phyloP scores from a whole-genome alignment of 1,139 yeast genomes.

The Lodderomyces parapsilosis region DNA sequence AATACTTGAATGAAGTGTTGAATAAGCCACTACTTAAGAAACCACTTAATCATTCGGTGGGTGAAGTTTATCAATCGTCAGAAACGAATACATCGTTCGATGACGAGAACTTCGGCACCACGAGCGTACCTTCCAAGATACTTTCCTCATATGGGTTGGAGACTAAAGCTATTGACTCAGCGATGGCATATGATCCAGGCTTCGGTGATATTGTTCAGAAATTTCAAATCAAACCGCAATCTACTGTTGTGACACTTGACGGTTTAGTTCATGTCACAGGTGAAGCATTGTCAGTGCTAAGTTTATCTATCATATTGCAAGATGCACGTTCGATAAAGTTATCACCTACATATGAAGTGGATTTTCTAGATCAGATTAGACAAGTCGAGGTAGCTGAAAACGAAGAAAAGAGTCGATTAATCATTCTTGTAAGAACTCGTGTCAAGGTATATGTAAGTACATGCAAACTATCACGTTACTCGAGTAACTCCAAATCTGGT shows the following conservation, averaged over 20 bases:
- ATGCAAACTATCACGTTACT: not conserved
- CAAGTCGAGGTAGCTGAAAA: conserved; percentile 34
- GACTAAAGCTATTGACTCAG: conserved; percentile 24
- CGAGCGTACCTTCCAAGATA: conserved; percentile 25
- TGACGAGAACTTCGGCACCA: not conserved
- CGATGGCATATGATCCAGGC: conserved; percentile 39
- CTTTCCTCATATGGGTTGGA: conserved; percentile 24
- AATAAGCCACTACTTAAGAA: not conserved
- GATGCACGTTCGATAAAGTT: conserved; percentile 10
- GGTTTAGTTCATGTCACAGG: conserved; percentile 39
- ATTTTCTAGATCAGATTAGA: conserved; percentile 34
- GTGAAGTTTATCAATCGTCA: not conserved
- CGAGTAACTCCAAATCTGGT: not conserved
- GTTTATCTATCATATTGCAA: conserved; percentile 18
- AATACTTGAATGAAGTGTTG: conserved; percentile 1
- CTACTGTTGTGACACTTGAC: conserved; percentile 13
- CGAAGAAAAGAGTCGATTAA: conserved; percentile 18
- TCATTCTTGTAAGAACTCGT: conserved; percentile 27
- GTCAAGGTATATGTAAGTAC: conserved; percentile 24
- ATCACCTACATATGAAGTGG: conserved; percentile 23
- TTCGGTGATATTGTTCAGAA: conserved; percentile 22
- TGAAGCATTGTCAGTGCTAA: conserved; percentile 25
- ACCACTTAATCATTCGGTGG: not conserved
- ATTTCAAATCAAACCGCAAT: conserved; percentile 20
- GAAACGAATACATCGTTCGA: not conserved